phyloP scores from a whole-genome alignment of 345 rosid genomes.

The Toxicodendron radicans region DNA sequence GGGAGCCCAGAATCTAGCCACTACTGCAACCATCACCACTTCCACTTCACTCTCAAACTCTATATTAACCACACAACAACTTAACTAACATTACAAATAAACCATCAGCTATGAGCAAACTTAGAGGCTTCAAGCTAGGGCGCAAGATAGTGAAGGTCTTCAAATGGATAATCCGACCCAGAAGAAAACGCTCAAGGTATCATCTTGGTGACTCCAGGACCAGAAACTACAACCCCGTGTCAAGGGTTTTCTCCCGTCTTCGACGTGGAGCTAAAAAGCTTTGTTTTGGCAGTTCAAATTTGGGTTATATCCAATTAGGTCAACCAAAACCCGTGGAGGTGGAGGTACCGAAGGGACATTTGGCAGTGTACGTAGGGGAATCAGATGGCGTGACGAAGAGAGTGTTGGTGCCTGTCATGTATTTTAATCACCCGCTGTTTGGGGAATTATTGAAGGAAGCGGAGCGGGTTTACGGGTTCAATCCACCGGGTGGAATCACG shows the following conservation, averaged over 20 bases:
- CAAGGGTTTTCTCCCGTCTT: constrained; percentile 38
- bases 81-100: neutral
- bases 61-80: too few species aligned
- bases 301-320: constrained; percentile 45
- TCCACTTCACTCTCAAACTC: too few species aligned
- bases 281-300: constrained; percentile 28
- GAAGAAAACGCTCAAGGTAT: constrained; percentile 28
- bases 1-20: neutral
- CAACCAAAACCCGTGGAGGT: constrained; percentile 29
- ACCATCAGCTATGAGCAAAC: constrained; percentile 34
- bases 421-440: constrained; percentile 83
- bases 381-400: constrained; percentile 46
- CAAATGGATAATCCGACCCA: constrained; percentile 39
- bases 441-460: constrained; percentile 69
- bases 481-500: constrained; percentile 75
- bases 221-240: constrained; percentile 27
- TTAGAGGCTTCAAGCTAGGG: constrained; percentile 55
- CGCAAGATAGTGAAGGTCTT: constrained; percentile 46
- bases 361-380: constrained; percentile 77
- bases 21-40: neutral
- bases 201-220: neutral
- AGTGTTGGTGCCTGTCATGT: constrained; percentile 69
- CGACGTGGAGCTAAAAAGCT: constrained; percentile 41
- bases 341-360: constrained; percentile 69
- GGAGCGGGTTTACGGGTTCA: constrained; percentile 72